These are phyloP conservation scores for Myxozyma udenii DNA, from an alignment of 805 yeast species.

Conservation along the genomic window DNA sequence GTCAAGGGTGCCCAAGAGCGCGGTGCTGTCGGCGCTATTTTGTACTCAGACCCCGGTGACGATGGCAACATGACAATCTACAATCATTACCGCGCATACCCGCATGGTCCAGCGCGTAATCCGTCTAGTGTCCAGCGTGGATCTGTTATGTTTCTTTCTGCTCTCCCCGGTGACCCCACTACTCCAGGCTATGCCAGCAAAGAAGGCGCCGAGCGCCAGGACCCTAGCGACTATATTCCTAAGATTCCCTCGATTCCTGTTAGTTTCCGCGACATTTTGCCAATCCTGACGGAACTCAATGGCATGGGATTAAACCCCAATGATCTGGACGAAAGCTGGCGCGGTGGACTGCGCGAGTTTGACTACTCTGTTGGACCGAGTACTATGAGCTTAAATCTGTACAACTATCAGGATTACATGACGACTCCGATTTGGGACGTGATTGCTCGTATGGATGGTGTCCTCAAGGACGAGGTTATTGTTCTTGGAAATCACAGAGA, in stretches of 20 bases:
- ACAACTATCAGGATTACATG: conserved; percentile 59
- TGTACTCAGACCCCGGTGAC: conserved; percentile 70
- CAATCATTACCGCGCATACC: conserved; percentile 64
- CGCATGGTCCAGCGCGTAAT: conserved; percentile 73
- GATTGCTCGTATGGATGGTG: conserved; percentile 59
- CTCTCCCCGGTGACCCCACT: conserved; percentile 73
- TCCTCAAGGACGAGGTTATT: conserved; percentile 51
- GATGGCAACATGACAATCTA: conserved; percentile 46
- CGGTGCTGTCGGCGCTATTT: conserved; percentile 64
- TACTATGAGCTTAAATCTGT: conserved; percentile 49
- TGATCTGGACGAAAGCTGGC: conserved; percentile 47
- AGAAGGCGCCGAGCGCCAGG: conserved; percentile 48
- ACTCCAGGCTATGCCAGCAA: conserved; percentile 66
- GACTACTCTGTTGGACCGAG: conserved; percentile 56
- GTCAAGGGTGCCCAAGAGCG: conserved; percentile 71
- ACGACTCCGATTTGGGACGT: conserved; percentile 62
- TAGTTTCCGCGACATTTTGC: conserved; percentile 52
- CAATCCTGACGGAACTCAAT: conserved; percentile 56
- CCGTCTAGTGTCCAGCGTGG: conserved; percentile 78
- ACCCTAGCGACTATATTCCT: conserved; percentile 54
- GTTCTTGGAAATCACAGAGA: conserved; percentile 76
- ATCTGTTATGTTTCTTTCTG: conserved; percentile 60
- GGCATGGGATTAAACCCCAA: conserved; percentile 51
- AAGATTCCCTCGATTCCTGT: conserved; percentile 70
- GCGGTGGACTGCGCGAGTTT: conserved; percentile 45